Evolutionary conservation across 139 green algal species (phyloP).

Genomic region (Tetradesmus lagerheimii): DNA sequence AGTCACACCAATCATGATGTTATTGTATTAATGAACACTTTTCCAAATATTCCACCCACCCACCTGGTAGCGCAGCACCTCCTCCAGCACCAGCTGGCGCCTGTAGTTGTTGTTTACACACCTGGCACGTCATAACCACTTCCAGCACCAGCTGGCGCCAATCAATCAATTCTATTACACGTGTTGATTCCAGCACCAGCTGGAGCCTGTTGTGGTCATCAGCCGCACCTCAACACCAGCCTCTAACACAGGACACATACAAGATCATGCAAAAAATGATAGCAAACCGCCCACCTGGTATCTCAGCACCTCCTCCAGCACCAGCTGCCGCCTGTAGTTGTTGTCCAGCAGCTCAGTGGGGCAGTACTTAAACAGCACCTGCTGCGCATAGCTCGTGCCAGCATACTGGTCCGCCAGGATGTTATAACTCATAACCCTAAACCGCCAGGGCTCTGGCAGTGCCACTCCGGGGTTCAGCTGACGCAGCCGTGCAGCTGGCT

Average conservation of each 20-base stretch:
- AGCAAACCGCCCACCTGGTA: slow-evolving; percentile 66
- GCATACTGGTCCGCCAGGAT: slow-evolving; percentile 95
- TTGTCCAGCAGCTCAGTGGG: slow-evolving; percentile 72
- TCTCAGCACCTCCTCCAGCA: slow-evolving; percentile 82
- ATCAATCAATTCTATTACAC: no score
- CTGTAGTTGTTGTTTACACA: slow-evolving; percentile 74
- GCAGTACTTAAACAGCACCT: slow-evolving; percentile 82
- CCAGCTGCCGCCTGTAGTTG: slow-evolving; percentile 84
- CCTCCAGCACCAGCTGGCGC: slow-evolving; percentile 80
- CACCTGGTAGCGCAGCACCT: slow-evolving; percentile 81
- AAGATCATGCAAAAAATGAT: no score
- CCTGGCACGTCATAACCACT: slow-evolving; percentile 82
- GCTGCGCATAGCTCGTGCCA: slow-evolving; percentile 72
- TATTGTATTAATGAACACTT: no score
- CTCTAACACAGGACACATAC: no score
- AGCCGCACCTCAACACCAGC: no score
- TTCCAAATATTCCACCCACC: no score
- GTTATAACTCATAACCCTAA: slow-evolving; percentile 94
- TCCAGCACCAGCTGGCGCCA: slow-evolving; percentile 80
- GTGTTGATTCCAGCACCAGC: no score
- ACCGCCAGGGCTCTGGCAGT: slow-evolving; percentile 26
- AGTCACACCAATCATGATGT: no score
- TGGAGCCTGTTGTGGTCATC: no score
- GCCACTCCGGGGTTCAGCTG: slow-evolving; percentile 24
- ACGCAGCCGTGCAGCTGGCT: slow-evolving; percentile 33